phyloP scores from a whole-genome alignment of 2,329 filamentous ascomycete genomes.

The Calonectria pseudoturangicola region DNA sequence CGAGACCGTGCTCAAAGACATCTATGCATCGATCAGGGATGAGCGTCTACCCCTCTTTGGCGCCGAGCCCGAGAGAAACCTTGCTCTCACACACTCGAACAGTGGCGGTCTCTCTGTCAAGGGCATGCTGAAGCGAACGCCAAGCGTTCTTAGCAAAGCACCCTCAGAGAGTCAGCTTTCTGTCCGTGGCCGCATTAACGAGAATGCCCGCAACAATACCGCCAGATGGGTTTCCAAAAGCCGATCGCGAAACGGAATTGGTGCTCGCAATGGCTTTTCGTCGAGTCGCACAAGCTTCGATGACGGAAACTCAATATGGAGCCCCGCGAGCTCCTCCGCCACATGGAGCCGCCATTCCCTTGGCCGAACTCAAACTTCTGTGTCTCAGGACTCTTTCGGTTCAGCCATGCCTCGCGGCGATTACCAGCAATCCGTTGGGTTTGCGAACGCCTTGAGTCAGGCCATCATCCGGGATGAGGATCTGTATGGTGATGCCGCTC shows the following conservation, averaged over 20 bases:
- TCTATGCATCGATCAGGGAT: constrained; percentile 91
- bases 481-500: constrained; percentile 68
- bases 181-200: constrained; percentile 80
- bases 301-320: constrained; percentile 92
- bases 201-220: constrained; percentile 71
- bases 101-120: constrained; percentile 83
- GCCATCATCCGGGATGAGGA: constrained; percentile 95
- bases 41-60: constrained; percentile 92
- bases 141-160: constrained; percentile 93
- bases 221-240: constrained; percentile 90
- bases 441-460: constrained; percentile 96
- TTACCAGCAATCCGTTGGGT: constrained; percentile 97
- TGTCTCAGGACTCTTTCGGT: constrained; percentile 93
- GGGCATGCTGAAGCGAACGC: constrained; percentile 86
- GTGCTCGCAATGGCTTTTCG: constrained; percentile 83
- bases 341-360: constrained; percentile 97
- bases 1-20: constrained; percentile 92
- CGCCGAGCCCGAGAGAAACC: constrained; percentile 70
- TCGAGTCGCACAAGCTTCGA: constrained; percentile 97
- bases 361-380: constrained; percentile 91
- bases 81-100: constrained; percentile 64
- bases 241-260: constrained; percentile 84
- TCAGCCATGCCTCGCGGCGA: constrained; percentile 85
- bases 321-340: constrained; percentile 87
- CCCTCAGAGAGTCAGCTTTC: constrained; percentile 87